Conservation (phyloP, 2,329 filamentous ascomycete genomes). For the Trichoderma koningiopsis region DNA sequence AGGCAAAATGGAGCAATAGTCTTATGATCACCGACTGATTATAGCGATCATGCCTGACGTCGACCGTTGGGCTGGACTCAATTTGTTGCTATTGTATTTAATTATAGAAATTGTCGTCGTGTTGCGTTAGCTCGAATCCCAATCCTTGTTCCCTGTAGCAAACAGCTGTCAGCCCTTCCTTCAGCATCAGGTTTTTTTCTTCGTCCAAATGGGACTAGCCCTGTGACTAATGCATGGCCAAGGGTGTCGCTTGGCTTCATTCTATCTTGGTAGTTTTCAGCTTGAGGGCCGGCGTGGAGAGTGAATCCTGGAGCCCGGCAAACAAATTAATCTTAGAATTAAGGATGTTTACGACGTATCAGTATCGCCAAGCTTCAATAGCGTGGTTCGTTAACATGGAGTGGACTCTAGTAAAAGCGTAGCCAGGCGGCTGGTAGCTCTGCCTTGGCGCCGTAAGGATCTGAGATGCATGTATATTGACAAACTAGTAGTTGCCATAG, state of each 20-base stretch:
- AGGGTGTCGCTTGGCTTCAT: neutral
- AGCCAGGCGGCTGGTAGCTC: neutral
- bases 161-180: constrained; percentile 4
- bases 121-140: neutral
- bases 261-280: neutral
- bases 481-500: neutral
- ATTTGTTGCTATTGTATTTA: neutral
- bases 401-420: neutral
- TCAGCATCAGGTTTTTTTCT: neutral
- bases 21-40: neutral
- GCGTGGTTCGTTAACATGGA: neutral
- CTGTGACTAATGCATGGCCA: neutral
- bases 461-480: neutral
- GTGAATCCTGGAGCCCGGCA: neutral
- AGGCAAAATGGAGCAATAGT: neutral
- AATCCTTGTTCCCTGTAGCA: neutral
- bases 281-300: neutral
- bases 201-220: constrained; percentile 1
- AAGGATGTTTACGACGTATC: neutral
- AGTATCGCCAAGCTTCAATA: neutral
- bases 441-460: neutral
- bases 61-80: neutral
- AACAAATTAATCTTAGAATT: neutral
- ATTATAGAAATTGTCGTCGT: neutral
- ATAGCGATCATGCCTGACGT: neutral